Percentiles rank a stretch among this genome's conserved stretches.
Conservation (phyloP, 352 stramenopile species). For the Phytophthora litchii region DNA sequence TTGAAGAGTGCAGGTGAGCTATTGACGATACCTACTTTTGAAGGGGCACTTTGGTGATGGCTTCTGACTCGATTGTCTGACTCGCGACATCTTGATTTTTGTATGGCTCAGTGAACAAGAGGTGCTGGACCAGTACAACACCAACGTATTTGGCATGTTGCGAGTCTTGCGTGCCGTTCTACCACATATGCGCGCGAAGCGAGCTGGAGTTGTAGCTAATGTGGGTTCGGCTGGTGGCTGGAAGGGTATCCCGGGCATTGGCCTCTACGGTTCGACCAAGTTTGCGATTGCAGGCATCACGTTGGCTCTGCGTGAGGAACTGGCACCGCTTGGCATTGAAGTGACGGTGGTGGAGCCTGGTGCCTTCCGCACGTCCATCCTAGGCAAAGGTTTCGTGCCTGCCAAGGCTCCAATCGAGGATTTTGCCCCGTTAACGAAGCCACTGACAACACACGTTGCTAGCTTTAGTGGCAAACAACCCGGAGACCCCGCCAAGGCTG, state of each 20-base stretch:
- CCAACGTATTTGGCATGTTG: conserved; percentile 54
- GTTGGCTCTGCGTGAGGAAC: conserved; percentile 38
- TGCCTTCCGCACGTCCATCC: conserved; percentile 42
- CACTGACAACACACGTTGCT: conserved; percentile 30
- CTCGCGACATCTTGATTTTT: conserved; percentile 23
- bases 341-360: conserved; percentile 48
- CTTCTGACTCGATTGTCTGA: conserved; percentile 31
- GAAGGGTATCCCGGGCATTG: conserved; percentile 29
- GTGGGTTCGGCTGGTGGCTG: conserved; percentile 47
- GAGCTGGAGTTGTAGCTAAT: conserved; percentile 45
- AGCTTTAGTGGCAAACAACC: conserved; percentile 43
- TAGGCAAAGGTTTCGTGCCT: conserved; percentile 30
- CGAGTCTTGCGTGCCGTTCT: conserved; percentile 39
- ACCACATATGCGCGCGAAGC: conserved; percentile 45
- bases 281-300: conserved; percentile 46
- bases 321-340: conserved; percentile 43
- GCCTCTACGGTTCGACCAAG: conserved; percentile 50
- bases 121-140: conserved; percentile 45
- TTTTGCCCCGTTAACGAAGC: conserved; percentile 29
- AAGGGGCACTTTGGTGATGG: conserved; percentile 16
- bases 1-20: conserved; percentile 46
- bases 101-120: conserved; percentile 36
- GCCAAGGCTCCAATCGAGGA: conserved; percentile 34
- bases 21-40: conserved; percentile 13
- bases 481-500: conserved; percentile 36